Base-by-base conservation (phyloP, 768 basidiomycete genomes). In the Lactarius pseudohatsudake region DNA sequence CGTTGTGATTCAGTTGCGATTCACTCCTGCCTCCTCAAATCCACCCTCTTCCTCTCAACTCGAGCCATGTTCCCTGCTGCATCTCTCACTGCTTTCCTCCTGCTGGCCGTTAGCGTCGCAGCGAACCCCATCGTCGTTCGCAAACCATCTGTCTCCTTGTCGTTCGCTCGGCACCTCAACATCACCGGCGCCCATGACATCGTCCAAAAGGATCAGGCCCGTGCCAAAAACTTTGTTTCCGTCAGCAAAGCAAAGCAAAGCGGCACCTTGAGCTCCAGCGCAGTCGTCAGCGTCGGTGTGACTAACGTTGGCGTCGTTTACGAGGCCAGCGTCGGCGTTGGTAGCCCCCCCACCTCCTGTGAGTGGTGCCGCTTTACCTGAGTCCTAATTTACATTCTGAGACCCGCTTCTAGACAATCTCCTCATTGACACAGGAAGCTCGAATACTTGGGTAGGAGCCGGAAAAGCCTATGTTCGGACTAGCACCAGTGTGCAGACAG, bases 121-220 rank as follows among this genome's bases (percentile, higher is more conserved):
- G 40, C 40, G 40, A 41, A 41, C 40, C 40, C 40, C 1, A 41
- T 41, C 40, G 40, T 72, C 56, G 61, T 72, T 45, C 71, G 68
- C 60, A 50, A 50, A 2, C 4, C 47, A 50, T 22, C 47, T 1
- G 22, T 50, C 22, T 13, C 47, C 5, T 50, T 22, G n/a, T 8
- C 22, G 4, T 50, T 50, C 47, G 47, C 47, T 22, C 20, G 83
- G 83, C 70, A 72, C 80, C n/a, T 50, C 72, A 87, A 87, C 76
- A 68, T 80, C 67, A 84, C 79, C 13, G 83, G 84, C 69, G 71
- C 80, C 18, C 76, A 77, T 68, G 84, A 83, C 63, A 75, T 89
- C 55, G 64, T 87, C 26, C 73, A 79, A 56, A 79, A 79, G 65
- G 87, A 88, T 72, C 79, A 82, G 66, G 77, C 79, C 36, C 81